phyloP scores from a whole-genome alignment of 2,329 filamentous ascomycete species.

The Apiospora arundinis region DNA sequence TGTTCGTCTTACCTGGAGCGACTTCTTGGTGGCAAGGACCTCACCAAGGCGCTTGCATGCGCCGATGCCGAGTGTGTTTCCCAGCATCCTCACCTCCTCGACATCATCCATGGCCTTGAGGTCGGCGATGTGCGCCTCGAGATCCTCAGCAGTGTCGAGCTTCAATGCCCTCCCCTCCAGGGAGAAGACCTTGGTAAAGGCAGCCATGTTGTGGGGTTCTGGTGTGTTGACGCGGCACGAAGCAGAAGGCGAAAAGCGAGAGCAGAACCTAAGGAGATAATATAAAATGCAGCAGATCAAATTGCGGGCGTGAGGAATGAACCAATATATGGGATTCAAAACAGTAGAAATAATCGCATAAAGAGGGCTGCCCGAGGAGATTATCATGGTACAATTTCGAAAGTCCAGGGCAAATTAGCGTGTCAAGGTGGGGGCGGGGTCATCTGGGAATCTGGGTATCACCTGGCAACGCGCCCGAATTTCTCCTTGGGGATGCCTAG shows the following conservation, averaged over 20 bases:
- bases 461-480: constrained; percentile 13
- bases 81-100: constrained; percentile 84
- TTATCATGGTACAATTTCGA: constrained; percentile 17
- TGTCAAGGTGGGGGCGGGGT: constrained; percentile 14
- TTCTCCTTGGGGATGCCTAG: neutral
- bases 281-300: neutral
- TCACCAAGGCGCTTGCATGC: constrained; percentile 86
- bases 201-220: constrained; percentile 56
- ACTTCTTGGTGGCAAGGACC: constrained; percentile 84
- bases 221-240: neutral
- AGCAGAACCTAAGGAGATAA: constrained; percentile 10
- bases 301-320: neutral
- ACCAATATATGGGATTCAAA: constrained; percentile 15
- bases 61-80: constrained; percentile 90
- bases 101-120: constrained; percentile 75
- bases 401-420: constrained; percentile 9
- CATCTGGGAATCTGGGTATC: neutral
- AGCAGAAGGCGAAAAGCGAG: neutral
- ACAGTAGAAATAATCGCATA: neutral
- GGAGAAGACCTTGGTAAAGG: constrained; percentile 75
- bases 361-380: constrained; percentile 4
- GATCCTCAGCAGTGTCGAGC: constrained; percentile 85
- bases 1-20: constrained; percentile 65
- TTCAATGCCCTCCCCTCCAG: constrained; percentile 92
- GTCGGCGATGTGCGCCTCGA: constrained; percentile 81